phyloP scores from a whole-genome alignment of 495 filamentous ascomycete genomes.

The Gamarada debralockiae region DNA sequence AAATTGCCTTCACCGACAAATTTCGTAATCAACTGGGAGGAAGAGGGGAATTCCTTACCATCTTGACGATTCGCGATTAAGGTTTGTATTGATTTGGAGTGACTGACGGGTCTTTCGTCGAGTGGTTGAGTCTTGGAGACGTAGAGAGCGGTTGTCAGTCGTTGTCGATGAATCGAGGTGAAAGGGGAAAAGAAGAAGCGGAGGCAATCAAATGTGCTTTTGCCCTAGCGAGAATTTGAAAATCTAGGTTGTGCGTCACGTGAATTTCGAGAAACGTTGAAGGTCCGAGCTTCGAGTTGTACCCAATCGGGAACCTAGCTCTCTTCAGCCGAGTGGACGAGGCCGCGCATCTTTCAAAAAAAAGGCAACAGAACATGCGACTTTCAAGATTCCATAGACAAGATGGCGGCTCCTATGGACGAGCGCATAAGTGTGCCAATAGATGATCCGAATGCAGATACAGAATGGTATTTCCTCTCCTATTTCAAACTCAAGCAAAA shows the following conservation, averaged over 20 bases:
- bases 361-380: background rate
- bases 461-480: conserved; percentile 74
- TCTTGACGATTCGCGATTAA: conserved; percentile 45
- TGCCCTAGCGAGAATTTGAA: conserved; percentile 5
- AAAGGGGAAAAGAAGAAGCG: conserved; percentile 6
- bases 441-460: conserved; percentile 93
- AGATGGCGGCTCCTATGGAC: conserved; percentile 71
- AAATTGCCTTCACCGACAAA: conserved; percentile 22
- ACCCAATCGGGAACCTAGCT: background rate
- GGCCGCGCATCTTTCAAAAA: background rate
- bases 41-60: conserved; percentile 44
- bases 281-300: background rate
- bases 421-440: conserved; percentile 72
- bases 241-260: conserved; percentile 12
- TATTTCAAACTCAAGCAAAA: background rate
- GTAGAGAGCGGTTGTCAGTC: conserved; percentile 29
- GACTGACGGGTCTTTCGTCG: conserved; percentile 42
- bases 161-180: conserved; percentile 23
- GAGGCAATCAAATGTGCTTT: background rate
- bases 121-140: conserved; percentile 24
- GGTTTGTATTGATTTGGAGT: conserved; percentile 28
- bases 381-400: conserved; percentile 14
- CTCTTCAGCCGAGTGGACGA: background rate
- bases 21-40: background rate
- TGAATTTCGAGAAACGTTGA: background rate